Percentiles rank a stretch among this genome's conserved stretches.
Evolutionary conservation across 176 grass and related monocot genomes (phyloP).

Genomic region (Bothriochloa decipiens): DNA sequence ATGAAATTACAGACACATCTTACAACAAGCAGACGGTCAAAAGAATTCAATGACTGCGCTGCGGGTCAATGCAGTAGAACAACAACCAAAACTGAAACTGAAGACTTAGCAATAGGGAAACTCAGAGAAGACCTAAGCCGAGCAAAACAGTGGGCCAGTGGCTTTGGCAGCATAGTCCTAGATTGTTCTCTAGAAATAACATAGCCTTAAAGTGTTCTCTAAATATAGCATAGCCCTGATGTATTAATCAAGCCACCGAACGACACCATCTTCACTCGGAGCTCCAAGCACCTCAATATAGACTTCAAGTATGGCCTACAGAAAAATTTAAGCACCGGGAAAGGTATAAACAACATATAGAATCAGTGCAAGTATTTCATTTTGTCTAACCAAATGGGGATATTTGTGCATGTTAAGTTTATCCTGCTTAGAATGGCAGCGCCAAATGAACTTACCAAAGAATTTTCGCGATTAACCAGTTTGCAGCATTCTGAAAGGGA

Average conservation of each 20-base stretch:
- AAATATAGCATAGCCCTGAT: constrained; percentile 4
- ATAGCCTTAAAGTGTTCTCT: constrained; percentile 14
- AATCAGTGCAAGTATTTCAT: neutral
- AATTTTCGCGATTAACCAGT: constrained; percentile 77
- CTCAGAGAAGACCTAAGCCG: constrained; percentile 3
- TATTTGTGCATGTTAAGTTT: constrained; percentile 10
- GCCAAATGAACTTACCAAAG: constrained; percentile 57
- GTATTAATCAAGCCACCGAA: constrained; percentile 72
- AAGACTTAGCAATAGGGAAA: constrained; percentile 1
- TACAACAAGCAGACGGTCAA: constrained; percentile 11
- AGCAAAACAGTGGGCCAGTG: constrained; percentile 16
- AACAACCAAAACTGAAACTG: constrained; percentile 9
- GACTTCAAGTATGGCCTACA: constrained; percentile 70
- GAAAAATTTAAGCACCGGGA: constrained; percentile 6
- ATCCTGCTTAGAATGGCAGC: constrained; percentile 12
- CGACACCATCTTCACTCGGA: constrained; percentile 75
- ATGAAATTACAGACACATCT: constrained; percentile 15
- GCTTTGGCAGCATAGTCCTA: neutral
- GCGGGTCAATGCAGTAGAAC: constrained; percentile 17
- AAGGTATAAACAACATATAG: neutral
- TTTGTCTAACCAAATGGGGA: neutral
- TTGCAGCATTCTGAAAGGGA: constrained; percentile 67
- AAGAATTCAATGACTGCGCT: neutral
- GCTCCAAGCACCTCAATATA: constrained; percentile 76
- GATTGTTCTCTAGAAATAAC: neutral